phyloP scores from a whole-genome alignment of 352 stramenopile genomes.

The Pythium rhizo-oryzae region DNA sequence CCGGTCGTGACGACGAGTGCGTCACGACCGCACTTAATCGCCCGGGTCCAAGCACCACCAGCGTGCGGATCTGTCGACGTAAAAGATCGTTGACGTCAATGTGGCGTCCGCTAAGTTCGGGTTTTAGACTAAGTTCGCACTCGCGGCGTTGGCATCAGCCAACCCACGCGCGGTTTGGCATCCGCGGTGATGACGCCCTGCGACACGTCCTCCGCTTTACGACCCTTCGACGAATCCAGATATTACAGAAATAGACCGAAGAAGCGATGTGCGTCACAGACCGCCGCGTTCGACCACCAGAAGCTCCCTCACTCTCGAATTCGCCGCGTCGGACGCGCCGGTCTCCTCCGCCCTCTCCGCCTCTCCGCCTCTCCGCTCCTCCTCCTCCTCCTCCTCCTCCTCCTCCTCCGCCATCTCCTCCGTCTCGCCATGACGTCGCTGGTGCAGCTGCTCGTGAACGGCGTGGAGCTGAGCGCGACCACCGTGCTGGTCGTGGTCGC shows the following conservation, averaged over 20 bases:
- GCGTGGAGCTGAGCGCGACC: slow-evolving; percentile 23
- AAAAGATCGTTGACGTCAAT: slow-evolving; percentile 27
- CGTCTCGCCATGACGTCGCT: slow-evolving; percentile 17
- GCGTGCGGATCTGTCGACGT: background rate
- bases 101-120: slow-evolving; percentile 1
- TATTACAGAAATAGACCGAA: slow-evolving; percentile 12
- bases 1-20: background rate
- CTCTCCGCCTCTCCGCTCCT: background rate
- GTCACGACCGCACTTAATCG: slow-evolving; percentile 22
- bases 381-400: background rate
- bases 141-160: background rate
- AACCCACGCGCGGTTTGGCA: background rate
- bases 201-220: background rate
- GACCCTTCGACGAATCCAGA: background rate
- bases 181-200: slow-evolving; percentile 6
- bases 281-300: background rate
- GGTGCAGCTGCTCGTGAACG: slow-evolving; percentile 3
- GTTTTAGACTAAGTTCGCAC: background rate
- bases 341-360: background rate
- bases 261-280: slow-evolving; percentile 1
- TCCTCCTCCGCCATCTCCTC: background rate
- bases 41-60: slow-evolving; percentile 4
- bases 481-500: slow-evolving; percentile 32
- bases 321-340: background rate
- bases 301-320: slow-evolving; percentile 14